phyloP scores from a whole-genome alignment of 129 eudicot species.

The Tanacetum coccineum region DNA sequence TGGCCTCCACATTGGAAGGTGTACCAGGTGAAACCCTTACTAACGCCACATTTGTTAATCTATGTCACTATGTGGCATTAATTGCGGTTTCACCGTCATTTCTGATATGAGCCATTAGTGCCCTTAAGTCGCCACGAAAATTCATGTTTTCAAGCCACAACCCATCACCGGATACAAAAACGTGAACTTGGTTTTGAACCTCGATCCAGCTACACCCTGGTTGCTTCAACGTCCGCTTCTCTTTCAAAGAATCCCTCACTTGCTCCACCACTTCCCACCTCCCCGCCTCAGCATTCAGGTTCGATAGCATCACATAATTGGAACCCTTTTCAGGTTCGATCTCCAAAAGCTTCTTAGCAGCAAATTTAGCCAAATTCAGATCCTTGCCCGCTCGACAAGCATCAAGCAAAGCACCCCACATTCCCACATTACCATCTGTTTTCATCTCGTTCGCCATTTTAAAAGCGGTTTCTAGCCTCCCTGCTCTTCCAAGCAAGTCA shows the following conservation, averaged over 20 bases:
- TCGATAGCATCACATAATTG: conserved; percentile 42
- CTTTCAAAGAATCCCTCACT: conserved; percentile 39
- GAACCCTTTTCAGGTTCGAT: conserved; percentile 49
- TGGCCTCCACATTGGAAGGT: too few species aligned
- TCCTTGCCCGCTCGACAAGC: conserved; percentile 39
- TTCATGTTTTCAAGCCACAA: conserved; percentile 8
- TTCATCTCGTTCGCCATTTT: conserved; percentile 38
- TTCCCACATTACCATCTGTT: conserved; percentile 33
- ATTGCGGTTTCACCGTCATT: conserved; percentile 11
- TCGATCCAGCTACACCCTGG: conserved; percentile 66
- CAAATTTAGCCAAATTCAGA: conserved; percentile 42
- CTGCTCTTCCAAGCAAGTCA: conserved; percentile 62
- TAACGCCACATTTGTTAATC: background rate
- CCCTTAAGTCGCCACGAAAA: conserved; percentile 13
- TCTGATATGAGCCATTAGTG: conserved; percentile 20
- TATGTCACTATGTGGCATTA: background rate
- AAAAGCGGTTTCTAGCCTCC: conserved; percentile 47
- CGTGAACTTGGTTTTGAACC: conserved; percentile 36
- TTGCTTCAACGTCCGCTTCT: conserved; percentile 37
- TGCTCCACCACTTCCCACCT: conserved; percentile 56
- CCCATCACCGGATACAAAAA: conserved; percentile 34
- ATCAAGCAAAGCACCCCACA: conserved; percentile 59
- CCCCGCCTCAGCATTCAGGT: conserved; percentile 47
- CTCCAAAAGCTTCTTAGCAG: conserved; percentile 44
- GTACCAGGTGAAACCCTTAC: background rate